Percentiles rank a stretch among this genome's conserved stretches.
Evolutionary conservation across 2,329 filamentous ascomycete genomes (phyloP).

Genomic region (Raffaelea albimanens): DNA sequence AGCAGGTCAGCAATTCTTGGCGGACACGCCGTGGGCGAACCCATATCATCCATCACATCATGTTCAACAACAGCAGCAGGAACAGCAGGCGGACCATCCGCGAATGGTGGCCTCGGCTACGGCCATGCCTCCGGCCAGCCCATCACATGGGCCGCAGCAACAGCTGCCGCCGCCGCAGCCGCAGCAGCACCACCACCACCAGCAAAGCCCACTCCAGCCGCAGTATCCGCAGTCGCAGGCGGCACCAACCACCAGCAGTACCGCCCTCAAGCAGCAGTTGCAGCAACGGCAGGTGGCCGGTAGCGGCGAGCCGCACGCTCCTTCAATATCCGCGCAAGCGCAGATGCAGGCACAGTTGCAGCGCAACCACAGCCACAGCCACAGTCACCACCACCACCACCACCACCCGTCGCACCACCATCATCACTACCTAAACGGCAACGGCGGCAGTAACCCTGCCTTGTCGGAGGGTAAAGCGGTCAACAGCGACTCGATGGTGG

Average conservation of each 20-base stretch:
- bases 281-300: not conserved
- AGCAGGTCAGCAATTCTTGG: slow-evolving; percentile 77
- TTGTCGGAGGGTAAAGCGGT: not conserved
- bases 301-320: not conserved
- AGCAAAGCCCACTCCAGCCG: not conserved
- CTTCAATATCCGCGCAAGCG: not conserved
- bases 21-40: slow-evolving; percentile 88
- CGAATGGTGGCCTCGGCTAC: no score
- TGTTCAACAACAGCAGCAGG: slow-evolving; percentile 10
- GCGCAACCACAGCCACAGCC: not conserved
- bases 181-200: not conserved
- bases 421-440: not conserved
- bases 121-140: not conserved
- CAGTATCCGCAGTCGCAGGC: not conserved
- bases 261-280: not conserved
- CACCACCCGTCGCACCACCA: not conserved
- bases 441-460: not conserved
- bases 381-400: not conserved
- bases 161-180: not conserved
- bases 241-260: not conserved
- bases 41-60: slow-evolving; percentile 68
- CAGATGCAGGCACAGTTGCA: not conserved
- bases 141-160: slow-evolving; percentile 1
- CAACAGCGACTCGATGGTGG: no score
- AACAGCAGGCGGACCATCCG: not conserved